Evolutionary conservation across 345 rosid genomes (phyloP).

Genomic region (Eucalyptus cloeziana): DNA sequence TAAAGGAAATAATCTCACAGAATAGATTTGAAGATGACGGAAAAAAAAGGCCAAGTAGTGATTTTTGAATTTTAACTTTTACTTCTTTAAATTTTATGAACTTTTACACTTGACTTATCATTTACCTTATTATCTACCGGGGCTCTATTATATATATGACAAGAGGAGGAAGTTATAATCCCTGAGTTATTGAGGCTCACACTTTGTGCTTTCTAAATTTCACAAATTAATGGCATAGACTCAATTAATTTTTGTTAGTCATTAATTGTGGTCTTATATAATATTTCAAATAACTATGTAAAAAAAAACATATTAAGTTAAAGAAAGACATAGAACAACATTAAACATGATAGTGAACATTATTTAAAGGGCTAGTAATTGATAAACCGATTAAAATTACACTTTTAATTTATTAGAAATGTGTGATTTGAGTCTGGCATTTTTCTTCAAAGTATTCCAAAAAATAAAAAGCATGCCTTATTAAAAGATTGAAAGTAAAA

Average conservation of each 20-base stretch:
- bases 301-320: neutral
- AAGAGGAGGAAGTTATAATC: no score
- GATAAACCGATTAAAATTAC: neutral
- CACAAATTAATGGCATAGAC: no score
- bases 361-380: neutral
- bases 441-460: neutral
- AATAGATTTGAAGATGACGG: no score
- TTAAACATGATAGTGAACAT: neutral
- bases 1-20: no score
- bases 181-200: no score
- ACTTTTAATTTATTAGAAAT: fast-evolving
- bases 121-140: no score
- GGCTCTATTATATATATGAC: no score
- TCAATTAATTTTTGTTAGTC: no score
- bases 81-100: neutral
- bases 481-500: neutral
- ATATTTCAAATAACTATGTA: no score
- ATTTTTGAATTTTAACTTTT: no score
- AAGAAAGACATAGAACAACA: neutral
- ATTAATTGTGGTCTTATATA: no score
- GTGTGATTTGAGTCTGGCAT: neutral
- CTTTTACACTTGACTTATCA: neutral
- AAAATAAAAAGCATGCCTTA: neutral
- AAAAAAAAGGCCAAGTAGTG: neutral
- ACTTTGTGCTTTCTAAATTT: no score